phyloP scores from a whole-genome alignment of 2,329 filamentous ascomycete species.

The Trichophyton rubrum region DNA sequence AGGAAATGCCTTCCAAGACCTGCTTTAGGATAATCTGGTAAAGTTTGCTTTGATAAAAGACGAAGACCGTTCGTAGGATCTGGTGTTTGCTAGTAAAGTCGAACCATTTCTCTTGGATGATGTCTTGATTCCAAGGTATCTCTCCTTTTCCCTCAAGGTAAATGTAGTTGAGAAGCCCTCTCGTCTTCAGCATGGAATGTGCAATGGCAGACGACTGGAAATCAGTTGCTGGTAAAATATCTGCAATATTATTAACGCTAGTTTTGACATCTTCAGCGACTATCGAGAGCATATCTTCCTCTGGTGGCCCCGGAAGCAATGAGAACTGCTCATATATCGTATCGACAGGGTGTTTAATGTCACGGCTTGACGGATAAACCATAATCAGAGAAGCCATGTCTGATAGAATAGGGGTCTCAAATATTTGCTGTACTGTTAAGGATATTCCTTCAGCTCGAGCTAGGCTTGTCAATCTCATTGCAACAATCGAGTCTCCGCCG shows the following conservation, averaged over 20 bases:
- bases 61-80: background rate
- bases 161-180: slow-evolving; percentile 50
- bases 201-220: slow-evolving; percentile 45
- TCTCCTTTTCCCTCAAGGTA: slow-evolving; percentile 43
- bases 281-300: background rate
- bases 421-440: slow-evolving; percentile 5
- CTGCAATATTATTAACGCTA: background rate
- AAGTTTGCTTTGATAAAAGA: slow-evolving; percentile 33
- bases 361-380: background rate
- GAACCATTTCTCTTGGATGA: slow-evolving; percentile 20
- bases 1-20: slow-evolving; percentile 38
- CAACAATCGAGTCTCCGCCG: background rate
- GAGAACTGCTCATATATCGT: background rate
- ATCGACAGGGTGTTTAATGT: background rate
- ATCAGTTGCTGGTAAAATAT: slow-evolving; percentile 34
- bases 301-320: background rate
- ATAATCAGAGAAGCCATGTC: background rate
- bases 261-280: background rate
- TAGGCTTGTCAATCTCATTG: background rate
- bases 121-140: slow-evolving; percentile 33
- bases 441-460: background rate
- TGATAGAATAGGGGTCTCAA: slow-evolving; percentile 1
- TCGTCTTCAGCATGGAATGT: slow-evolving; percentile 42
- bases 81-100: background rate
- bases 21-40: slow-evolving; percentile 47